Percentiles rank a stretch among this genome's conserved stretches.
Conservation (phyloP, 1,139 yeast species). For the Hyphopichia buzzinii region DNA sequence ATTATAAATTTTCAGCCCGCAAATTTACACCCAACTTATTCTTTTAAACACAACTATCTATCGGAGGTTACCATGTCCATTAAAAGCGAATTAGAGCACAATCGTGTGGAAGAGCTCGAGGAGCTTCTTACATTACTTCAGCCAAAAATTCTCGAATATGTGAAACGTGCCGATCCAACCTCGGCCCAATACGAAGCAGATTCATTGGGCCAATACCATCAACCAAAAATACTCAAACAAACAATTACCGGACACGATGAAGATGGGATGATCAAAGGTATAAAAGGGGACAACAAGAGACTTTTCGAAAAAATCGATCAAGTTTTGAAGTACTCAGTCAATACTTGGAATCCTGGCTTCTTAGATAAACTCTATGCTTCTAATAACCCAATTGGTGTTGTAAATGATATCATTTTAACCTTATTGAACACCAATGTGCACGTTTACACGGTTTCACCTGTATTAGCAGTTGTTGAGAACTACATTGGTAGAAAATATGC, state of each 20-base stretch:
- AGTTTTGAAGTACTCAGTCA: slow-evolving; percentile 67
- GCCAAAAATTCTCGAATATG: slow-evolving; percentile 37
- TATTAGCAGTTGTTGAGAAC: slow-evolving; percentile 72
- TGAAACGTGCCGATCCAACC: slow-evolving; percentile 33
- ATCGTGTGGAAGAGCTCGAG: slow-evolving; percentile 41
- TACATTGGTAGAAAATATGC: slow-evolving; percentile 70
- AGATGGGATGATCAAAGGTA: slow-evolving; percentile 14
- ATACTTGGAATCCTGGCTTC: slow-evolving; percentile 87
- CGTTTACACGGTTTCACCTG: slow-evolving; percentile 85
- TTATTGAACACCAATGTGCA: slow-evolving; percentile 81
- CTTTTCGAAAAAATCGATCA: slow-evolving; percentile 53
- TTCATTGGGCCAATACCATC: slow-evolving; percentile 40
- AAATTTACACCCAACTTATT: no score
- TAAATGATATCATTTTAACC: slow-evolving; percentile 68
- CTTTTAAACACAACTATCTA: no score
- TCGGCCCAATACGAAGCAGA: slow-evolving; percentile 22
- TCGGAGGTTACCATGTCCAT: no score
- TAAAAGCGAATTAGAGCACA: slow-evolving; percentile 25
- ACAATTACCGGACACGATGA: slow-evolving; percentile 15
- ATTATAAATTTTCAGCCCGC: no score
- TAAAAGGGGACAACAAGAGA: slow-evolving; percentile 16
- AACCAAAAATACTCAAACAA: slow-evolving; percentile 32
- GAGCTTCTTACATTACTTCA: slow-evolving; percentile 28
- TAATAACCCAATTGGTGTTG: slow-evolving; percentile 79
- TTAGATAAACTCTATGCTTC: slow-evolving; percentile 82